Conservation (phyloP, 176 grass and related monocot species). For the Musa schizocarpa region DNA sequence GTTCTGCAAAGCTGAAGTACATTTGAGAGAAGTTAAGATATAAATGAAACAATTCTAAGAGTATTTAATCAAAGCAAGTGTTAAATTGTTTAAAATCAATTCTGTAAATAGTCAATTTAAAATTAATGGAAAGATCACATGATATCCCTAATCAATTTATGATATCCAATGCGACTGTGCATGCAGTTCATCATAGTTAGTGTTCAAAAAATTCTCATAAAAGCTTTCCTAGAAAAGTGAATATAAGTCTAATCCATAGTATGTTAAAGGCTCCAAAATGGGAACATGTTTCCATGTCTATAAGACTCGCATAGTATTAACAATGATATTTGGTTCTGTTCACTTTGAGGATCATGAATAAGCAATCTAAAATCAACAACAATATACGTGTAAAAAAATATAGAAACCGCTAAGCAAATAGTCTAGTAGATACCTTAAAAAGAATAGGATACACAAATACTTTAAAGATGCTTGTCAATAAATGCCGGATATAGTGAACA, state of each 20-base stretch:
- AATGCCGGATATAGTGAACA: not conserved
- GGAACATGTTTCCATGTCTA: not conserved
- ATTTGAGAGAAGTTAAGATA: not conserved
- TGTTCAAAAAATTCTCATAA: too few species aligned
- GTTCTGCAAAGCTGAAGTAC: conserved; percentile 14
- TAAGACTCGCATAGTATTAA: not conserved
- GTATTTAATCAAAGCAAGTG: too few species aligned
- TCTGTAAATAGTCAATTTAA: not conserved
- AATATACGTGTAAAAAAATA: not conserved
- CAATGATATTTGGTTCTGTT: not conserved
- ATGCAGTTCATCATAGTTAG: too few species aligned
- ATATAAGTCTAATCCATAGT: too few species aligned
- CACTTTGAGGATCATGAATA: not conserved
- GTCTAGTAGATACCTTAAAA: not conserved
- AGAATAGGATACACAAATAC: not conserved
- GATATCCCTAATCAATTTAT: not conserved
- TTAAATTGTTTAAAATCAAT: not conserved
- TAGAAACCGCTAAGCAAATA: too few species aligned
- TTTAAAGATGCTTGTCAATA: too few species aligned
- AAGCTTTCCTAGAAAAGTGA: too few species aligned
- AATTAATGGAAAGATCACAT: not conserved
- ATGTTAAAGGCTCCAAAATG: not conserved
- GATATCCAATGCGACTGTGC: too few species aligned
- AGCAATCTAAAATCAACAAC: not conserved
- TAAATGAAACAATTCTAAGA: not conserved